Base-by-base conservation (phyloP, 129 eudicot species). In the Centaurea solstitialis region DNA sequence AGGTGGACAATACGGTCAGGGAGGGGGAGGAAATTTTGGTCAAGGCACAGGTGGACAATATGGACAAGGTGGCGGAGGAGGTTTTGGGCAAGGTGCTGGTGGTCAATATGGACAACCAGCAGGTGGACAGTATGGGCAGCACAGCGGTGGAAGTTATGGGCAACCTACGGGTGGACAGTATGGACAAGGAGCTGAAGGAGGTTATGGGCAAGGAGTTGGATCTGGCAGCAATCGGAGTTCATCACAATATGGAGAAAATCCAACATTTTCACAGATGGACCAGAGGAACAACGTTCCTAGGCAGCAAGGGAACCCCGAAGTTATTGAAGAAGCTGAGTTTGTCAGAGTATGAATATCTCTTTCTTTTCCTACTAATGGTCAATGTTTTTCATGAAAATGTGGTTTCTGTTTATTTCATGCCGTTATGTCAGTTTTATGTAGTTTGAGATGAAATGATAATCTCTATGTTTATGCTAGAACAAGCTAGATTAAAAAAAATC, bases 271-370 rank as follows among this genome's bases (percentile, higher is more conserved):
- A 73, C 81, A 82, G 47, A 78, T 23, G 33, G 88, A 76, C 57
- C 85, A 83, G 75, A 73, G 83, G 81, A 74, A 73, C 72, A 23
- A 81, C 38, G 2, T 9, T 40, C 72, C 43, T 43, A 79, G 80
- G 83, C 90, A 79, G 81, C 86, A 88, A 75, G 78, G 82, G 79
- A 87, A 72, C 81, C 78, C 72, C 76, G 74, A 81, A 76, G 77
- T 76, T 66, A 11, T n/a, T 57, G 80, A 43, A 45, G 82, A 85
- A 38, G 65, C 82, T 12, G 87, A 76, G 71, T 80, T 84, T 15
- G 61, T 71, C 66, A 79, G 82, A 77, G 93, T 89, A 86, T 87
- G 90, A 74, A 72, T 62, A 30, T 35, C 64, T 67, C 15, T 84
- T 22, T 73, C 50, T 79, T 74, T 47, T 69, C 70, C 73, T 79